Evolutionary conservation across 495 filamentous ascomycete genomes (phyloP).

Genomic region (Thozetella sp.): DNA sequence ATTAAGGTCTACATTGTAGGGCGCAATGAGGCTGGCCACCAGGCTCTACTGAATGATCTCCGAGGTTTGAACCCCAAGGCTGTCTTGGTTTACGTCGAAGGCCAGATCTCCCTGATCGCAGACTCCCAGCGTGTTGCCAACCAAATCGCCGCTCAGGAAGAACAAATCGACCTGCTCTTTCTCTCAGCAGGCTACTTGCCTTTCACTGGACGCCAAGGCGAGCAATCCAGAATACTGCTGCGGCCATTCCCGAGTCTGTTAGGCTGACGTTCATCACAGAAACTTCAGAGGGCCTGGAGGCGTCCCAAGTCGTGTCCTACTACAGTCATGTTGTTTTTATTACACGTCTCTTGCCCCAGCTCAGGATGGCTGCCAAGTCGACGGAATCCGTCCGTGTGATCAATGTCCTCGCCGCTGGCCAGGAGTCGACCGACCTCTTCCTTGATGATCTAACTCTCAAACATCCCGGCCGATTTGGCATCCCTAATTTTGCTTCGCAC

Average conservation of each 20-base stretch:
- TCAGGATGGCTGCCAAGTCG: slow-evolving; percentile 12
- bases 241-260: background rate
- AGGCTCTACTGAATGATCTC: slow-evolving; percentile 16
- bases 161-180: slow-evolving; percentile 22
- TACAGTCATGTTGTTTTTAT: slow-evolving; percentile 20
- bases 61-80: slow-evolving; percentile 20
- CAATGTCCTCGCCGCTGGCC: slow-evolving; percentile 14
- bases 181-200: slow-evolving; percentile 22
- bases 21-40: slow-evolving; percentile 19
- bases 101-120: slow-evolving; percentile 25
- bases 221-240: background rate
- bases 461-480: slow-evolving; percentile 18
- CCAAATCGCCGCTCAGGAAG: slow-evolving; percentile 19
- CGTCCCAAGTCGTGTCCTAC: slow-evolving; percentile 10
- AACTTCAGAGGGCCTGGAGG: slow-evolving; percentile 15
- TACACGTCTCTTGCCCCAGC: slow-evolving; percentile 20
- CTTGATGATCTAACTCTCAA: slow-evolving; percentile 23
- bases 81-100: slow-evolving; percentile 26
- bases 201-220: slow-evolving; percentile 15
- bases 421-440: slow-evolving; percentile 11
- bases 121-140: slow-evolving; percentile 25
- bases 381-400: slow-evolving; percentile 15
- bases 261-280: slow-evolving; percentile 5
- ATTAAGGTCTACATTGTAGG: slow-evolving; percentile 26
- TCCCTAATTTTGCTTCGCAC: background rate